Evolutionary conservation across 1,284 basidiomycete genomes (phyloP), one percentile per base, ranked within the genome.

Genomic region (Puccinia novopanici): DNA sequence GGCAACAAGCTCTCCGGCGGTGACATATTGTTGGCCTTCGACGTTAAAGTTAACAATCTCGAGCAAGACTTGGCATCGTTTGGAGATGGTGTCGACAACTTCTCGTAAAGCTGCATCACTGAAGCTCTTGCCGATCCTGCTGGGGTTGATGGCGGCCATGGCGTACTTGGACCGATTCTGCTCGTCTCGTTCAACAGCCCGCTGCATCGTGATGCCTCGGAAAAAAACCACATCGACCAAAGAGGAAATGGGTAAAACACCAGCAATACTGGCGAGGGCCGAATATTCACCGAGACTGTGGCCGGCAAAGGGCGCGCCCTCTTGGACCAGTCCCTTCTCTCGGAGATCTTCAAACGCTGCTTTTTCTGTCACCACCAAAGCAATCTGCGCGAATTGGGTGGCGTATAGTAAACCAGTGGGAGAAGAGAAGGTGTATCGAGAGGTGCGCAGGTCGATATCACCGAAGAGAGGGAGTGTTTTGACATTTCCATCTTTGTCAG

Each of bases 221-320:
- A 98, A 98, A 90, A 99, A 98, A 61, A 99, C 96, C 85, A 99
- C 93, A 84, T 98, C 95, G 84, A 96, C 94, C 73, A 99, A 91
- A n/a, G 94, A 91, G 45, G 95, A 93, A 85, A 98, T 94, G 63
- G 94, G 92, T 65, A 99, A 90, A 67, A 98, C 93, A 86, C 95
- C 94, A 63, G 96, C 96, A 83, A 98, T 95, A 19, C 95, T 95
- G 0, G 97, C 96, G 15, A 99, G 90, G 17, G 96, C 95, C 72
- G 96, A 98, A 87, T 99, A 99, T 87, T 99, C 96, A 84, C 96
- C 96, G 67, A 99, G 90, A 57, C 95, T 98, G 88, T 98, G 97
- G 83, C 97, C 96, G 22, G 95, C 96, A 84, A 98, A 99, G 0
- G 93, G 91, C 80, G 95, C 95, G 82, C 92, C 91, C 82, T 89